Base-by-base conservation (phyloP, 345 rosid genomes). In the Eucalyptus marginata region DNA sequence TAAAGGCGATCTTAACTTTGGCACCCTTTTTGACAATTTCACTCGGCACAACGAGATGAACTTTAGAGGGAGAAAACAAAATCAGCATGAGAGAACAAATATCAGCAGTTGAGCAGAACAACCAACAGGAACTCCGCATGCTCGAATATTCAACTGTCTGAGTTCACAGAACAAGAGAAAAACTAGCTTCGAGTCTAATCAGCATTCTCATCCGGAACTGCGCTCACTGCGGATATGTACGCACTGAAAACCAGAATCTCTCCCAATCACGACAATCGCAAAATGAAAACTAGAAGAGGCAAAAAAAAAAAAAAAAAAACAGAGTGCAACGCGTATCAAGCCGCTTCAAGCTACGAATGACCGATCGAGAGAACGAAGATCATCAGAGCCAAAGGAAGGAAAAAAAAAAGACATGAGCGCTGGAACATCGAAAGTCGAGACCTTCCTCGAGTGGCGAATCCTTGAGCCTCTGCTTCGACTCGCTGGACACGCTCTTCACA, bases 401-500 rank as follows among this genome's bases (percentile, higher is more conserved):
- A 56, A 49, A 49, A 49, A 29, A 29, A 29, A n/a, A n/a, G 71
- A 29, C 33, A 64, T 14, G 7, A 64, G 33, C 40, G 36, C 4
- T 2, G 40, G 12, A 71, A 36, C 25, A 20, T 36, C 83, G 47
- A 76, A 76, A 76, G 84, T 76, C 15, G 47, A 71, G 24, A 88
- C 89, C 92, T 89, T 94, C 89, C 44, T 88, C 92, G 54, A 66
- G 87, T 40, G 89, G 59, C 25, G 87, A 89, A 87, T 93, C 93
- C 33, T 91, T 49, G 5, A 88, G 52, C 33, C 91, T 93, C 90
- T 87, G 90, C 87, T 87, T 91, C 3, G 91, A 92, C 76, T 93
- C 93, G 59, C 93, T 89, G 58, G 94, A 94, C 18, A 90, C 90
- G 56, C 88, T 90, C 90, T 91, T 93, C 56, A 92, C 92, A 40